Percentiles rank a stretch among this genome's conserved stretches.
These are phyloP conservation scores for Daldinia childiae DNA, from an alignment of 495 filamentous ascomycete species.

Conservation along the genomic window DNA sequence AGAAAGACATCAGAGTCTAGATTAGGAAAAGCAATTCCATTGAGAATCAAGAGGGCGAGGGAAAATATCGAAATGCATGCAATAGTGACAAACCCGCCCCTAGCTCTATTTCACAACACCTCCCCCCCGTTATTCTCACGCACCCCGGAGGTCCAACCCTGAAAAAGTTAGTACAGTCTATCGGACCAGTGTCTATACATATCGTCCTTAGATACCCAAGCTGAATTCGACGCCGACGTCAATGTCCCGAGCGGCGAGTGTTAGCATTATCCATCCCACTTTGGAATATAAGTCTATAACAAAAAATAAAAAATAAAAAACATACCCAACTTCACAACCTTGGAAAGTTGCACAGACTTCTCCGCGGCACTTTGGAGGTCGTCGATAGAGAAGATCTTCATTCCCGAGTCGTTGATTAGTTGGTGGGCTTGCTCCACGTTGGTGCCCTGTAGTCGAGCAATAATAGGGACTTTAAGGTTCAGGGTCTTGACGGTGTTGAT, in stretches of 20 bases:
- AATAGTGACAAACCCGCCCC: conserved; percentile 45
- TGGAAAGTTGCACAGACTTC: conserved; percentile 98
- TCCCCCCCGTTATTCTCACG: conserved; percentile 32
- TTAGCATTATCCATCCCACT: conserved; percentile 6
- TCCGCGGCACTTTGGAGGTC: conserved; percentile 97
- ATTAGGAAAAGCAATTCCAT: conserved; percentile 32
- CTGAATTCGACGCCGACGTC: conserved; percentile 98
- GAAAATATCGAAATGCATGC: conserved; percentile 40
- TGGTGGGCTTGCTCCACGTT: conserved; percentile 97
- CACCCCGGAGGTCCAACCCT: conserved; percentile 29
- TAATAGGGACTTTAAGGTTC: conserved; percentile 94
- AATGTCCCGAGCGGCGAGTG: conserved; percentile 79
- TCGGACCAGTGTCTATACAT: conserved; percentile 44
- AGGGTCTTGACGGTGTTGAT: conserved; percentile 93
- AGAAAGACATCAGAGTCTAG: background rate
- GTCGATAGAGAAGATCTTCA: conserved; percentile 99
- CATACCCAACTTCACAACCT: conserved; percentile 97
- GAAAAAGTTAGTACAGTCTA: conserved; percentile 50
- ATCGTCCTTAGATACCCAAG: conserved; percentile 80
- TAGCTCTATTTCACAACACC: conserved; percentile 44
- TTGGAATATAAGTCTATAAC: background rate
- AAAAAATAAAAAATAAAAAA: conserved; percentile 33
- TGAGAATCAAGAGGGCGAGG: conserved; percentile 19
- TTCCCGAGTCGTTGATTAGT: conserved; percentile 95
- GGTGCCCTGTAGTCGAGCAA: conserved; percentile 95